These are phyloP conservation scores for Volutella citrinella DNA, from an alignment of 2,329 filamentous ascomycete genomes.

Conservation along the genomic window DNA sequence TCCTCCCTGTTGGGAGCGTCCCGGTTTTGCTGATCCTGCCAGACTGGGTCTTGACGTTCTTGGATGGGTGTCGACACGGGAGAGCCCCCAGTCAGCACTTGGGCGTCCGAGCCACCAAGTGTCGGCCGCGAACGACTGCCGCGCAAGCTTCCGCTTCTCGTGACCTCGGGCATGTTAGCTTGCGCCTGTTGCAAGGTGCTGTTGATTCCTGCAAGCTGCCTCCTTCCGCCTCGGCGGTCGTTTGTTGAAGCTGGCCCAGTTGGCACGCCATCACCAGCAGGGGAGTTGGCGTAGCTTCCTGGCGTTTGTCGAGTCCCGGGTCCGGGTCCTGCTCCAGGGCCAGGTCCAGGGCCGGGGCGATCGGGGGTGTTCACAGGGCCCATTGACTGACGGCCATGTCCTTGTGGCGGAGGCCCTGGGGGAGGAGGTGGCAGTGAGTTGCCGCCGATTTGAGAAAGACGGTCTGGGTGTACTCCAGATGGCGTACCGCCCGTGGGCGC, in stretches of 20 bases:
- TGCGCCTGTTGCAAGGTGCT: conserved; percentile 54
- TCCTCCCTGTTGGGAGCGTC: conserved; percentile 31
- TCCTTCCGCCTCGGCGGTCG: conserved; percentile 42
- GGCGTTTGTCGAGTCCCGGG: conserved; percentile 23
- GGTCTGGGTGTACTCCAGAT: conserved; percentile 47
- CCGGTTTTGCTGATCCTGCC: conserved; percentile 36
- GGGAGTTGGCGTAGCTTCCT: conserved; percentile 18
- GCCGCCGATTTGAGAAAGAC: conserved; percentile 44
- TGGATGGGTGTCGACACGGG: conserved; percentile 46
- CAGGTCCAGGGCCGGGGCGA: too few species aligned
- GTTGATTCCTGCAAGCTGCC: conserved; percentile 60
- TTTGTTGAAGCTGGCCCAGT: conserved; percentile 34
- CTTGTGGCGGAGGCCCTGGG: conserved; percentile 26
- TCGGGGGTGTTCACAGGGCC: conserved; percentile 30
- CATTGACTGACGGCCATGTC: conserved; percentile 30
- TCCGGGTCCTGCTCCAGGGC: conserved; percentile 13
- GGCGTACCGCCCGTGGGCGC: conserved; percentile 24
- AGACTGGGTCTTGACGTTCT: conserved; percentile 45
- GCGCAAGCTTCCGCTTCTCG: conserved; percentile 33
- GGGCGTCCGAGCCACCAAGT: conserved; percentile 53
- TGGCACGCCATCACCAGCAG: conserved; percentile 29
- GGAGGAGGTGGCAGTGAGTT: conserved; percentile 31
- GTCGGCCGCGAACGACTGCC: conserved; percentile 38
- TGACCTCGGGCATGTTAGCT: conserved; percentile 36
- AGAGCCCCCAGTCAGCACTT: conserved; percentile 54